Base-by-base conservation (phyloP, 345 rosid species). In the Ceriops tagal region DNA sequence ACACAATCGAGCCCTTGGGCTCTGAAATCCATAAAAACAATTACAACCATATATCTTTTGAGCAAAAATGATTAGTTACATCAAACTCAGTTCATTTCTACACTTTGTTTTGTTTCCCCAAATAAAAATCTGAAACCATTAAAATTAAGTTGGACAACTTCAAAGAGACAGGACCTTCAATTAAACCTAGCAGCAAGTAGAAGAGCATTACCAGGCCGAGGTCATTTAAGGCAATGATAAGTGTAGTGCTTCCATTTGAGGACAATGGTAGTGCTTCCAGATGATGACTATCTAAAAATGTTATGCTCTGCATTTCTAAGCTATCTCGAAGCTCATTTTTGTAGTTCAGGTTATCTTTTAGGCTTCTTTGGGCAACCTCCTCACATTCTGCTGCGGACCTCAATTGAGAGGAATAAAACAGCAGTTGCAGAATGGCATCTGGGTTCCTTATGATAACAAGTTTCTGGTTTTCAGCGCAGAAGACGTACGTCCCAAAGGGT, bases 401-500 rank as follows among this genome's bases (percentile, higher is more conserved):
- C 26, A 78, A 68, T 83, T 89, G 97, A 64, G 69, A 79, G 63
- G 95, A 75, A 74, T 88, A 87, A 71, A 85, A 88, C 78, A 93
- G 70, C 3, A 89, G 61, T 70, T 93, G 97, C 65, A 91, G 84
- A 75, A 88, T 69, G 32, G 92, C 92, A 67, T 88, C 95, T 3
- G 96, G 79, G 77, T 93, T 91, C 75, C 59, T 82, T 73, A 85
- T 67, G 1, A 78, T 73, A 20, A 91, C 72, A 83, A 80, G 73
- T 63, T 80, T 81, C 27, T 71, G 75, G 32, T 77, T 67, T 62
- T 79, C 88, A 5, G 86, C 49, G 77, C 78, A 82, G 77, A 93
- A 87, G 61, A 93, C 77, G 58, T 78, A 89, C 18, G 84, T 91
- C 34, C 98, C 97, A 26, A 78, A 80, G 1, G 98, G 98, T 58